Base-by-base conservation (phyloP, 2,329 filamentous ascomycete species). In the Stemphylium vesicarium region DNA sequence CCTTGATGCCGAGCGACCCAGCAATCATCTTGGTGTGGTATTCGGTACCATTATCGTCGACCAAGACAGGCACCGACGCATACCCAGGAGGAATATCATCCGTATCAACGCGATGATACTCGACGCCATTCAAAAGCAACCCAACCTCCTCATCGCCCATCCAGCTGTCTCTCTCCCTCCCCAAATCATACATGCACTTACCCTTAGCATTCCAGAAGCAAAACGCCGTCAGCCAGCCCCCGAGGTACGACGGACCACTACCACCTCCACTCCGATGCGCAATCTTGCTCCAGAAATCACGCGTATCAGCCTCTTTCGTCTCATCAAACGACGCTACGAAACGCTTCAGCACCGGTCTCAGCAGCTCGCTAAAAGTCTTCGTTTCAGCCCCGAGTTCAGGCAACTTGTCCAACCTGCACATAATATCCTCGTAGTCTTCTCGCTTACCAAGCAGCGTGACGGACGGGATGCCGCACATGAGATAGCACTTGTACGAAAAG, bases 171-270 rank as follows among this genome's bases (percentile, higher is more conserved):
- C 15, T 11, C 7, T 4, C 22, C 16, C 12, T 39, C 16, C 38
- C 29, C 38, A 18, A 8, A 11, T 42, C 12, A 35, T 57, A 49
- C 26, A 63, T 31, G 6, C 35, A 43, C 13, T 57, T 49, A 0
- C 60, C 62, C 4, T 60, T 26, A 6, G 42, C 40, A 12, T 60
- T 16, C 62, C 65, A 68, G 46, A 61, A 62, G 26, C 56, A 59
- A 29, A 68, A 68, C 2, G 63, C 62, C 9, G 58, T 58, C 15
- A 66, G 49, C 63, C 62, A 68, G 9, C 63, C 65, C 1, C 56
- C 57, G 3, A 64, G 44, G n/a, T 50, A 51, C 1, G 18, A 22
- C 2, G 46, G 33, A 7, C 56, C 57, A 16, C 56, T 53, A 12
- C 54, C 46, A 2, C 24, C 37, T 0, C 33, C 36, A 0, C 15